These are phyloP conservation scores for Calonectria pauciramosa DNA, from an alignment of 2,329 filamentous ascomycete genomes.

Conservation along the genomic window DNA sequence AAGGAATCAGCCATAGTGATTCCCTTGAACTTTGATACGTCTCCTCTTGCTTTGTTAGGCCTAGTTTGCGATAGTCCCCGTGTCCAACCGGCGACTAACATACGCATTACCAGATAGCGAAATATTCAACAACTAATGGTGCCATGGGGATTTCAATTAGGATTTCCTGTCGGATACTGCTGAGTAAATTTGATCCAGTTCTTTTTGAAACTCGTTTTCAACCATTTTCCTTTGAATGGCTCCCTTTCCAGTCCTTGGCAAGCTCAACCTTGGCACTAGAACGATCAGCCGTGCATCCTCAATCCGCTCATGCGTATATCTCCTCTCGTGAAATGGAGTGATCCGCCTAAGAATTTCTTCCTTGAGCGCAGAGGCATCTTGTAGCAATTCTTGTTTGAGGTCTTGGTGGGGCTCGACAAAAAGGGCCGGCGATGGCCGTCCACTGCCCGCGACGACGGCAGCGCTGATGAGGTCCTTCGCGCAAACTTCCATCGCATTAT, in stretches of 20 bases:
- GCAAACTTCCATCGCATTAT: neutral
- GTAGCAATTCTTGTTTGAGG: neutral
- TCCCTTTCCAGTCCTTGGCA: neutral
- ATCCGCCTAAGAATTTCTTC: neutral
- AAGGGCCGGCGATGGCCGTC: neutral
- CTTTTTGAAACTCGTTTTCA: neutral
- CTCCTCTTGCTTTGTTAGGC: neutral
- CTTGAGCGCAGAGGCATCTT: neutral
- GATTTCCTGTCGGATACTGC: too few species aligned
- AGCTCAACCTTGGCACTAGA: neutral
- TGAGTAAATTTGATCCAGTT: neutral
- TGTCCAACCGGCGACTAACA: too few species aligned
- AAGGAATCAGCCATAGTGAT: neutral
- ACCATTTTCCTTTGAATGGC: neutral
- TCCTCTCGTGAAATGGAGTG: neutral
- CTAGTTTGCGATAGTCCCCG: too few species aligned
- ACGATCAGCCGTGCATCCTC: neutral
- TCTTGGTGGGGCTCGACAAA: neutral
- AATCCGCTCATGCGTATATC: neutral
- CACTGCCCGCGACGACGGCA: neutral
- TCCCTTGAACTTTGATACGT: neutral
- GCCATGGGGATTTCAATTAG: too few species aligned
- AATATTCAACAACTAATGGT: too few species aligned
- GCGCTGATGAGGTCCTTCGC: neutral
- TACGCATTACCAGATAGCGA: too few species aligned